Evolutionary conservation across 1,139 yeast species (phyloP).

Genomic region (Spathaspora sp.): DNA sequence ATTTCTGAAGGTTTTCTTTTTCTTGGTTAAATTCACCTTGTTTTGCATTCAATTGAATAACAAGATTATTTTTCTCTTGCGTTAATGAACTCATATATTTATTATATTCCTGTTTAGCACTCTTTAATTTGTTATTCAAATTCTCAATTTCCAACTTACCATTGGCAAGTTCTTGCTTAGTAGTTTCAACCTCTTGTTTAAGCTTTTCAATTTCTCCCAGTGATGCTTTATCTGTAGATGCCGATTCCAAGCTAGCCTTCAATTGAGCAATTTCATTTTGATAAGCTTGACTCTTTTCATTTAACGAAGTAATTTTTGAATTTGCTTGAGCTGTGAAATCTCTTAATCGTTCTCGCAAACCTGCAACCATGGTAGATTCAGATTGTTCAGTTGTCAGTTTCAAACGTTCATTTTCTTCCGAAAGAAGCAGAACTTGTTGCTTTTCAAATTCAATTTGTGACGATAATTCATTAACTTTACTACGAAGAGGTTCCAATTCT

Average conservation of each 20-base stretch:
- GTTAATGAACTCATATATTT: slow-evolving; percentile 8
- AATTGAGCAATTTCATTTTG: slow-evolving; percentile 21
- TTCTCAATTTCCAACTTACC: slow-evolving; percentile 13
- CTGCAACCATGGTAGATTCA: slow-evolving; percentile 14
- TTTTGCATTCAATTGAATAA: slow-evolving; percentile 10
- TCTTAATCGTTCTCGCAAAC: slow-evolving; percentile 23
- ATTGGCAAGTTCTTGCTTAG: slow-evolving; percentile 11
- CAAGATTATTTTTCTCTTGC: slow-evolving; percentile 15
- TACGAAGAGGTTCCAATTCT: slow-evolving; percentile 22
- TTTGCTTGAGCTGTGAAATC: slow-evolving; percentile 24
- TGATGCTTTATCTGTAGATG: not conserved
- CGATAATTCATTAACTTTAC: slow-evolving; percentile 21
- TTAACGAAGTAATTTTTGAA: slow-evolving; percentile 20
- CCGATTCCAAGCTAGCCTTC: slow-evolving; percentile 10
- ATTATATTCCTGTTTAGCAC: slow-evolving; percentile 11
- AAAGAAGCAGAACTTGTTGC: slow-evolving; percentile 33
- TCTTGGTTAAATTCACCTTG: slow-evolving; percentile 17
- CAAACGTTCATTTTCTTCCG: slow-evolving; percentile 41
- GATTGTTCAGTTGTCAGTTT: slow-evolving; percentile 12
- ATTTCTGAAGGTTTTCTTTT: slow-evolving; percentile 15
- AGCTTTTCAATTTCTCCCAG: slow-evolving; percentile 7
- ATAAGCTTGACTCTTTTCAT: slow-evolving; percentile 25
- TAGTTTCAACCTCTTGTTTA: slow-evolving; percentile 9
- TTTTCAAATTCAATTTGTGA: slow-evolving; percentile 29
- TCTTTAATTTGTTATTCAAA: slow-evolving; percentile 14